phyloP scores from a whole-genome alignment of 2,329 filamentous ascomycete genomes.

The Didymella lethalis region DNA sequence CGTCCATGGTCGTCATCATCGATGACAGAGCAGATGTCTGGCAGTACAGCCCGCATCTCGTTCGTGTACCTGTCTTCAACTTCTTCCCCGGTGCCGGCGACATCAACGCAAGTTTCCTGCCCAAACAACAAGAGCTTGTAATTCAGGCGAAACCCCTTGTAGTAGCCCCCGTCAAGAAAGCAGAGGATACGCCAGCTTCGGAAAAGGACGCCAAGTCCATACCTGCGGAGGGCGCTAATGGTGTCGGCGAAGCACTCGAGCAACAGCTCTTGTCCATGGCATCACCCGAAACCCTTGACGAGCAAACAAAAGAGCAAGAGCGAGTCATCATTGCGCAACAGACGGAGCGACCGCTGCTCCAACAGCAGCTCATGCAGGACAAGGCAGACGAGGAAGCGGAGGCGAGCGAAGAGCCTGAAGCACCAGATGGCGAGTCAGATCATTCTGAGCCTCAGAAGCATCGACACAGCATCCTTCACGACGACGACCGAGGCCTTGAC shows the following conservation, averaged over 20 bases:
- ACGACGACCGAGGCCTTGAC: conserved; percentile 84
- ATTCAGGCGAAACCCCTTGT: conserved; percentile 35
- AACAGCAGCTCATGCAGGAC: conserved; percentile 90
- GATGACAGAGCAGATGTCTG: conserved; percentile 97
- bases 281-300: conserved; percentile 73
- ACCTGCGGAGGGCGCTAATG: conserved; percentile 43
- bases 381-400: conserved; percentile 75
- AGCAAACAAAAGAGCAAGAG: conserved; percentile 85
- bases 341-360: conserved; percentile 85
- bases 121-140: conserved; percentile 67
- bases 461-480: conserved; percentile 80
- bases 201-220: conserved; percentile 33
- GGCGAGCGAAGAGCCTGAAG: conserved; percentile 56
- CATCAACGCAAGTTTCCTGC: conserved; percentile 97
- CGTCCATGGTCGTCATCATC: conserved; percentile 99
- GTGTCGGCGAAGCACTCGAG: conserved; percentile 69
- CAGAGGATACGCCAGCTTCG: conserved; percentile 30
- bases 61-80: conserved; percentile 94
- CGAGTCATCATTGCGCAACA: conserved; percentile 88
- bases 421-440: conserved; percentile 51
- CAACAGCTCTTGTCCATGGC: conserved; percentile 79
- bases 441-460: conserved; percentile 52
- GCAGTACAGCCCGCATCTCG: conserved; percentile 90
- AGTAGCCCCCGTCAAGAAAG: conserved; percentile 27
- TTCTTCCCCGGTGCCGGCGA: conserved; percentile 98